A percentile compares a stretch with the other conserved stretches of the same genome.
Conservation (phyloP, 257 asterid genomes). For the Nicotiana paniculata region DNA sequence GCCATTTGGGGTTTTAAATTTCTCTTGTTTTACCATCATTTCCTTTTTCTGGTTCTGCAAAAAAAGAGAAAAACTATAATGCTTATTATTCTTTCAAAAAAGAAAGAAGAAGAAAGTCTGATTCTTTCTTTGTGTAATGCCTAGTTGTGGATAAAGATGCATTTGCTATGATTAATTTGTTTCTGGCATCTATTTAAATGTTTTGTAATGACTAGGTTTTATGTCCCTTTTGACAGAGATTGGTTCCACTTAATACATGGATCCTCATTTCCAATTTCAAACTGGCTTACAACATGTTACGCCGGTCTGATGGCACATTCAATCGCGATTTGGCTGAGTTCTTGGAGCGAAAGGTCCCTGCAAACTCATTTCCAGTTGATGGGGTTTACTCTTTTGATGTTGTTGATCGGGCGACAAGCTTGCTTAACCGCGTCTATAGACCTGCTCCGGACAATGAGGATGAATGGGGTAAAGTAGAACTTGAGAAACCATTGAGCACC, state of each 20-base stretch:
- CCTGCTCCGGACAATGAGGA: slow-evolving; percentile 29
- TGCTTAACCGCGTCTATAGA: slow-evolving; percentile 28
- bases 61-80: neutral
- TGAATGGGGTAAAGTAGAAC: slow-evolving; percentile 32
- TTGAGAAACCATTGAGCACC: slow-evolving; percentile 32
- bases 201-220: neutral
- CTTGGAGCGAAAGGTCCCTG: slow-evolving; percentile 35
- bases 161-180: neutral
- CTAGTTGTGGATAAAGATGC: neutral
- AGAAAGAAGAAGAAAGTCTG: neutral
- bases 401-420: slow-evolving; percentile 26
- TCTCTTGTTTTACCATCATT: neutral
- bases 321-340: slow-evolving; percentile 41
- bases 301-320: slow-evolving; percentile 43
- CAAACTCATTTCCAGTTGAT: slow-evolving; percentile 32
- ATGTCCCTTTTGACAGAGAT: slow-evolving; percentile 21
- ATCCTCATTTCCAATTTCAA: slow-evolving; percentile 42
- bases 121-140: slow-evolving; percentile 6
- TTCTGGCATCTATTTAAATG: neutral
- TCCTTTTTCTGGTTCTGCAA: slow-evolving; percentile 4
- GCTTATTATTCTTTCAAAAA: neutral
- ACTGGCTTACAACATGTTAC: slow-evolving; percentile 39
- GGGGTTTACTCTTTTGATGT: slow-evolving; percentile 47
- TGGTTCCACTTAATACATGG: slow-evolving; percentile 47
- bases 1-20: neutral